Base-by-base conservation (phyloP, 305 asterid species). In the Fraxinus greggii region DNA sequence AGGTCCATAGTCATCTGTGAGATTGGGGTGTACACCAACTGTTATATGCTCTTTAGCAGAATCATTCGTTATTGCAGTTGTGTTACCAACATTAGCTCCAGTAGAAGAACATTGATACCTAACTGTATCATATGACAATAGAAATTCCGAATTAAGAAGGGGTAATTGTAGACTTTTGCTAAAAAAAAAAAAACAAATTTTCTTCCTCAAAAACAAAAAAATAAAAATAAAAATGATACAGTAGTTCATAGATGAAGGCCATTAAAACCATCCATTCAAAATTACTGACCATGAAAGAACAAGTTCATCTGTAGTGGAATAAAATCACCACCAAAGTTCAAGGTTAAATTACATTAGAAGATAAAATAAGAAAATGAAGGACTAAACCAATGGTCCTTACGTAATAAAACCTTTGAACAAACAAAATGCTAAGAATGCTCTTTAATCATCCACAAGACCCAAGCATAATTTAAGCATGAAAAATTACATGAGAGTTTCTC, bases 21-120 rank as follows among this genome's bases (percentile, higher is more conserved):
- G 79, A 56, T 81, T 65, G 81, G 85, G 84, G 54, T 77, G 85
- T 76, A 74, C 80, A 77, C 81, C 23, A 74, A 81, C 15, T 38
- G 85, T 38, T 35, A 21, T 76, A 84, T 82, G 81, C 83, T 85
- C 89, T 77, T 83, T 81, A 29, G 77, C 76, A 40, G 87, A 77
- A 51, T 78, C 89, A 75, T 84, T 82, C 12, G 88, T 83, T 23
- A 86, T 84, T 67, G 91, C 79, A 7, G 88, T 56, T 79, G 90
- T 81, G 87, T 86, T 86, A 24, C 93, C 90, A 82, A 76, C 77
- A 76, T 86, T 81, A 76, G 89, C 85, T 38, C 84, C 88, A 28
- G 32, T 51, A 36, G 74, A 76, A 42, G 85, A 81, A 78, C 75
- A 82, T 31, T 45, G 81, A 80, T 77, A 80, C 84, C 89, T 84